phyloP scores from a whole-genome alignment of 2,329 filamentous ascomycete species.

The Talaromyces sp. region DNA sequence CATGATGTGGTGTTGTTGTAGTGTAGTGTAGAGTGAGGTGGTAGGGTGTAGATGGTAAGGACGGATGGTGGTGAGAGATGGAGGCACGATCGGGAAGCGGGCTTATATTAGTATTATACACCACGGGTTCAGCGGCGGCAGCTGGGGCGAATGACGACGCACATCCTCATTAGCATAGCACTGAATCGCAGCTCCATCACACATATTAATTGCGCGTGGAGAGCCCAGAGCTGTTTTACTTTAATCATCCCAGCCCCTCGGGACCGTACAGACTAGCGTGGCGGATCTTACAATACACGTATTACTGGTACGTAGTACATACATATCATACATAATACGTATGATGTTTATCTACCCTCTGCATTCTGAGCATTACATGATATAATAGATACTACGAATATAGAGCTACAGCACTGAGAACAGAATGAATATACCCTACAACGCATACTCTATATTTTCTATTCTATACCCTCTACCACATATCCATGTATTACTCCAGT shows the following conservation, averaged over 20 bases:
- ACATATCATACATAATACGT: neutral
- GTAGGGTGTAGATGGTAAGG: neutral
- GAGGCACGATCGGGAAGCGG: neutral
- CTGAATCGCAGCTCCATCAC: neutral
- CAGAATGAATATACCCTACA: too few species aligned
- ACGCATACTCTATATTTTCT: too few species aligned
- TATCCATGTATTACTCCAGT: too few species aligned
- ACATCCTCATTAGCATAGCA: neutral
- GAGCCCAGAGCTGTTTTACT: neutral
- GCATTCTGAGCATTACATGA: too few species aligned
- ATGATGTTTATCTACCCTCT: too few species aligned
- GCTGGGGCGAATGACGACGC: neutral
- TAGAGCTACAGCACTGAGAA: too few species aligned
- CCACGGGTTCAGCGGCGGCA: neutral
- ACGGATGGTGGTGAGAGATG: neutral
- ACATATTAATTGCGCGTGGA: neutral
- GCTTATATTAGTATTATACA: neutral
- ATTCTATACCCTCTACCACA: too few species aligned
- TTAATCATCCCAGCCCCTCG: neutral
- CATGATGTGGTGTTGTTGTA: neutral
- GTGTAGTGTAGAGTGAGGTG: neutral
- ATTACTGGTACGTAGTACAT: neutral
- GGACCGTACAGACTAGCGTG: neutral
- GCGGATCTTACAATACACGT: neutral
- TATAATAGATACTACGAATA: too few species aligned